A percentile compares a stretch with the other conserved stretches of the same genome.
Conservation (phyloP, 2,329 filamentous ascomycete genomes). For the Hymenotorrendiella dingleyae region DNA sequence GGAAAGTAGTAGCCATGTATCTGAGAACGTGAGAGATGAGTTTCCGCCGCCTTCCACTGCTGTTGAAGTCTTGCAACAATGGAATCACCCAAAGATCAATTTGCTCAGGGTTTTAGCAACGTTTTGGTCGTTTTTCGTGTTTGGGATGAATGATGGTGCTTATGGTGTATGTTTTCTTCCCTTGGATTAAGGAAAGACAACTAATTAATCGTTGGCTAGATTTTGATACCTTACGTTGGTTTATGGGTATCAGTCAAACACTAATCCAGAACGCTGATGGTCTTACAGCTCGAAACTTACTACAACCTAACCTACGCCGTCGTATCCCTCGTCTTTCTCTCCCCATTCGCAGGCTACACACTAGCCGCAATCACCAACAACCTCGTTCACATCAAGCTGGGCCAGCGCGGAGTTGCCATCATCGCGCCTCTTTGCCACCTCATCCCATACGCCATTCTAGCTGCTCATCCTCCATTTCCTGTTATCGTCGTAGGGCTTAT, state of each 20-base stretch:
- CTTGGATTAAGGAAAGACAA: conserved; percentile 21
- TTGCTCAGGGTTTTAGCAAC: conserved; percentile 52
- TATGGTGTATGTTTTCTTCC: conserved; percentile 47
- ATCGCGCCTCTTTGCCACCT: conserved; percentile 58
- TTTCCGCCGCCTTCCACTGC: conserved; percentile 9
- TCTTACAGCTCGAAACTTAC: conserved; percentile 49
- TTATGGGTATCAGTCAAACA: not conserved
- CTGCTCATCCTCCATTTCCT: conserved; percentile 63
- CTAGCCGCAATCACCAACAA: conserved; percentile 60
- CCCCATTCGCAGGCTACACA: conserved; percentile 61
- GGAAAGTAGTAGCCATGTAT: conserved; percentile 2
- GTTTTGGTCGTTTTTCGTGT: conserved; percentile 56
- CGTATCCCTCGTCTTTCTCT: conserved; percentile 61
- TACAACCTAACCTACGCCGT: conserved; percentile 56
- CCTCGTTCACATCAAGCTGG: conserved; percentile 47
- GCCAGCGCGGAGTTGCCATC: conserved; percentile 66
- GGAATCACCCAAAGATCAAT: conserved; percentile 58
- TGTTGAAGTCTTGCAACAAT: conserved; percentile 41
- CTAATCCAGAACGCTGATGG: not conserved
- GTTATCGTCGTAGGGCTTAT: conserved; percentile 60
- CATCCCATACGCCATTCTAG: conserved; percentile 57
- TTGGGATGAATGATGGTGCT: conserved; percentile 65
- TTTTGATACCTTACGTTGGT: conserved; percentile 39
- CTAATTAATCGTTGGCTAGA: no score
- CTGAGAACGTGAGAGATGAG: conserved; percentile 11